phyloP scores from a whole-genome alignment of 306 rosid genomes.

The Sicyos baderoa region DNA sequence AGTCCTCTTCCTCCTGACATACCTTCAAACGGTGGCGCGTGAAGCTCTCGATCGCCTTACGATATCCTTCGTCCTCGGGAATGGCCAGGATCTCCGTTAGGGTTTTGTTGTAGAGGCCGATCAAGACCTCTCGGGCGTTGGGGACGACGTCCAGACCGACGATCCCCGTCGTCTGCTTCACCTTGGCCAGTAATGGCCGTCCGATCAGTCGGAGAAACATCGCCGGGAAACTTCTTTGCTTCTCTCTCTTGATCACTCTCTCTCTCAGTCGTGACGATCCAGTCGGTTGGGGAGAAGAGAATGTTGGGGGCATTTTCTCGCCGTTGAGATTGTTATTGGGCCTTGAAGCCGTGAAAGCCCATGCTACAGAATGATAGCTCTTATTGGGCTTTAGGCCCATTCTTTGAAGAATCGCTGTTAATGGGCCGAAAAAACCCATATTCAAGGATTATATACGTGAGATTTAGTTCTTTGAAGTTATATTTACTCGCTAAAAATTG shows the following conservation, averaged over 20 bases:
- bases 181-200: slow-evolving; percentile 77
- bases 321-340: slow-evolving; percentile 6
- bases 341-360: slow-evolving; percentile 2
- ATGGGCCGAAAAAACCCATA: too few relatives aligned
- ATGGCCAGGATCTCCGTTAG: slow-evolving; percentile 76
- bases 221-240: not conserved
- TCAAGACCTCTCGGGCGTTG: slow-evolving; percentile 69
- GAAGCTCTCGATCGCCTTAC: slow-evolving; percentile 86
- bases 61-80: slow-evolving; percentile 85
- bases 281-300: not conserved
- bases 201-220: slow-evolving; percentile 76
- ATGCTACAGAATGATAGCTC: not conserved
- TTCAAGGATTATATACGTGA: too few relatives aligned
- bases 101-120: slow-evolving; percentile 61
- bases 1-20: slow-evolving; percentile 66
- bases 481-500: too few relatives aligned
- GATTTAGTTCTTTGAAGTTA: too few relatives aligned
- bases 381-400: not conserved
- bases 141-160: slow-evolving; percentile 83
- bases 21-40: slow-evolving; percentile 61
- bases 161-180: slow-evolving; percentile 84
- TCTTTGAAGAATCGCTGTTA: too few relatives aligned
- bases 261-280: slow-evolving; percentile 3
- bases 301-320: not conserved
- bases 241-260: slow-evolving; percentile 16